Percentiles rank a stretch among this genome's conserved stretches.
phyloP scores from a whole-genome alignment of 1,139 yeast species.

The Saccharomyces hybrid region DNA sequence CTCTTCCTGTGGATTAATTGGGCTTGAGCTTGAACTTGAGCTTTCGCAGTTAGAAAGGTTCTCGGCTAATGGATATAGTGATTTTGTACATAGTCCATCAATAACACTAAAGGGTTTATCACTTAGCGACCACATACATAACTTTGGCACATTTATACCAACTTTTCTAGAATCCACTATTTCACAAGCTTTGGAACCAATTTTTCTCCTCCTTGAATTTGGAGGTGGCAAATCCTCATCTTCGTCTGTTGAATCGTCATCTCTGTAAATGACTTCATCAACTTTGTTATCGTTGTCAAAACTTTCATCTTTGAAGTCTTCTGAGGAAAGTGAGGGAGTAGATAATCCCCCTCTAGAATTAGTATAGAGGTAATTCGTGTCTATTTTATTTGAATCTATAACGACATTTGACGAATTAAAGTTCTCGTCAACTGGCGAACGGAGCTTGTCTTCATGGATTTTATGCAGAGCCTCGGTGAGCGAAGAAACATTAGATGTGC shows the following conservation, averaged over 20 bases:
- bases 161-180: slow-evolving; percentile 77
- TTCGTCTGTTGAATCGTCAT: slow-evolving; percentile 88
- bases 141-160: slow-evolving; percentile 81
- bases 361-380: background rate
- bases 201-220: slow-evolving; percentile 43
- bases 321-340: background rate
- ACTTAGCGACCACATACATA: slow-evolving; percentile 89
- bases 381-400: background rate
- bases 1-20: background rate
- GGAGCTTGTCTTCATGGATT: background rate
- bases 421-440: too few relatives aligned
- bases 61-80: slow-evolving; percentile 44
- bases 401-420: background rate
- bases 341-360: background rate
- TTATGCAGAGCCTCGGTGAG: background rate
- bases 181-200: slow-evolving; percentile 76
- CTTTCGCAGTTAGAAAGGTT: slow-evolving; percentile 4
- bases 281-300: slow-evolving; percentile 20
- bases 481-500: background rate
- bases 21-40: background rate
- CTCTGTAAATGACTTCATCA: slow-evolving; percentile 28
- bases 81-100: slow-evolving; percentile 85
- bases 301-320: background rate
- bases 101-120: slow-evolving; percentile 86
- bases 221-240: slow-evolving; percentile 69